Conservation (phyloP, 78 protist genomes). For the Chrysochromulina parva region DNA sequence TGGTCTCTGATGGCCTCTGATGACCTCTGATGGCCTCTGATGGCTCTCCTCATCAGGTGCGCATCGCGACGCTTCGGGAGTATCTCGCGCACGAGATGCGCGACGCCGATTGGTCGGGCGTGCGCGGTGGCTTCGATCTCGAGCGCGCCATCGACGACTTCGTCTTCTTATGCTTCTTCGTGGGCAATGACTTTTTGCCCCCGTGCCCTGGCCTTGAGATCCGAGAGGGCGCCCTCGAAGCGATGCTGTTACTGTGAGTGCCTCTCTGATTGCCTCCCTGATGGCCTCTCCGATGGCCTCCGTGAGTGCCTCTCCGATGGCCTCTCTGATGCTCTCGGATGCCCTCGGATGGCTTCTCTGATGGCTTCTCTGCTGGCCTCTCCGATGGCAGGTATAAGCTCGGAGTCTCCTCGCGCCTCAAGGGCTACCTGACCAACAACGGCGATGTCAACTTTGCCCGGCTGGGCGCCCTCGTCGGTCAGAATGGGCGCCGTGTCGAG, state of each 20-base stretch:
- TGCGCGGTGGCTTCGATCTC: constrained; percentile 55
- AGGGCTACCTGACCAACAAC: no score
- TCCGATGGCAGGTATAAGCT: no score
- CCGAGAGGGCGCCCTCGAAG: constrained; percentile 87
- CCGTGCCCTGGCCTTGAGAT: constrained; percentile 93
- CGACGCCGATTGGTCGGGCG: not conserved
- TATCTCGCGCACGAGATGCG: constrained; percentile 55
- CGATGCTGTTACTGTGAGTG: constrained; percentile 60
- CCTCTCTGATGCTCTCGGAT: not conserved
- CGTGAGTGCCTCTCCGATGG: not conserved
- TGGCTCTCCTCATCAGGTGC: constrained; percentile 42
- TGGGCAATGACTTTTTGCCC: constrained; percentile 99
- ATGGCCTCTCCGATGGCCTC: not conserved
- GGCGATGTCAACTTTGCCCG: no score
- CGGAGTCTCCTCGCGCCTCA: no score
- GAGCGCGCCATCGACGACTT: constrained; percentile 97
- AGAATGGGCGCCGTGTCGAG: no score
- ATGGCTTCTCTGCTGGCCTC: not conserved
- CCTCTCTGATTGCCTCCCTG: not conserved
- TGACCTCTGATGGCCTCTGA: not conserved
- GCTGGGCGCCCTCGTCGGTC: no score
- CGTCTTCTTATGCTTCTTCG: constrained; percentile 90
- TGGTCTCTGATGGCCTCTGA: no score
- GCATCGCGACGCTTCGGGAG: constrained; percentile 58
- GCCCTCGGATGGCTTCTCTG: not conserved